Conservation (phyloP, 1,284 basidiomycete genomes). For the Ustanciosporium gigantosporum region DNA sequence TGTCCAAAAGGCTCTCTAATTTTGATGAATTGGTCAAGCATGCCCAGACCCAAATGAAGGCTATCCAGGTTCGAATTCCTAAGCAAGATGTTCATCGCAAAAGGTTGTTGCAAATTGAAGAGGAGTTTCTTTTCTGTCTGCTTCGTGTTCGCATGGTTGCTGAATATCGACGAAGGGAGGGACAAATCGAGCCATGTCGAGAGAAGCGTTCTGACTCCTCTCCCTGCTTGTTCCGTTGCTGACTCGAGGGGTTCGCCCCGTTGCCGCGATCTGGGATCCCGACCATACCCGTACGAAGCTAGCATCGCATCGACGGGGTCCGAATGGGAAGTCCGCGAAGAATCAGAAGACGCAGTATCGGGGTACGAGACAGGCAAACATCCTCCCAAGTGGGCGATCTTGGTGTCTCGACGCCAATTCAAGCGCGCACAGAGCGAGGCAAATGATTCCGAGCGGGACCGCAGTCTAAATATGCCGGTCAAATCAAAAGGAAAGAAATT, state of each 20-base stretch:
- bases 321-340: background rate
- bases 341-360: background rate
- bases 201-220: constrained; percentile 9
- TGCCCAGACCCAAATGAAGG: constrained; percentile 17
- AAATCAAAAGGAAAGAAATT: too few species aligned
- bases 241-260: constrained; percentile 22
- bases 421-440: constrained; percentile 36
- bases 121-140: constrained; percentile 7
- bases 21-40: constrained; percentile 26
- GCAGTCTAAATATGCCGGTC: too few species aligned
- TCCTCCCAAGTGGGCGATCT: constrained; percentile 49
- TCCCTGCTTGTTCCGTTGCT: constrained; percentile 11
- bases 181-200: constrained; percentile 30
- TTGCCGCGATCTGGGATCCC: constrained; percentile 12
- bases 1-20: constrained; percentile 24
- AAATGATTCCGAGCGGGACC: constrained; percentile 34
- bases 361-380: constrained; percentile 49
- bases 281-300: constrained; percentile 38
- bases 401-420: constrained; percentile 56
- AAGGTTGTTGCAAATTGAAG: constrained; percentile 15
- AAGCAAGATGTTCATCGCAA: constrained; percentile 20
- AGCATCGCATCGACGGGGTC: constrained; percentile 53
- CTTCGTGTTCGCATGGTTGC: too few species aligned
- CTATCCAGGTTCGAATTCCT: constrained; percentile 21
- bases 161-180: constrained; percentile 10